Conservation (phyloP, 352 stramenopile species). For the Pythium dissimile region DNA sequence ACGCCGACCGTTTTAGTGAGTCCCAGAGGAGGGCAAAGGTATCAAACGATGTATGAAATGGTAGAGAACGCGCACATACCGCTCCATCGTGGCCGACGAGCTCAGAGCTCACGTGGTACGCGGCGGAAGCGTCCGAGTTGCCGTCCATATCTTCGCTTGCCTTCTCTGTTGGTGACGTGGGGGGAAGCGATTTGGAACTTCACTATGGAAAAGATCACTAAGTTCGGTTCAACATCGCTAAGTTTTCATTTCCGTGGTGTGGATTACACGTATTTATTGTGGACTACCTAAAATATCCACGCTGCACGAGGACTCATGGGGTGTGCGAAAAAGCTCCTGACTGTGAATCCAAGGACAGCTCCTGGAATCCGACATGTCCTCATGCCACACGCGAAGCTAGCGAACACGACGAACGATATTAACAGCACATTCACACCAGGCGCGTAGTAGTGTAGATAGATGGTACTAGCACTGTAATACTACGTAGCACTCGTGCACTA, state of each 20-base stretch:
- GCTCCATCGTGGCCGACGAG: slow-evolving; percentile 73
- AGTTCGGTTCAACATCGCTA: not conserved
- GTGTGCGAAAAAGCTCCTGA: too few species aligned
- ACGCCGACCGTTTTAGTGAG: not conserved
- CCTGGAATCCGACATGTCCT: too few species aligned
- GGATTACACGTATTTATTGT: not conserved
- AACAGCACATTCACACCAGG: too few species aligned
- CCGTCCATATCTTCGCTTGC: not conserved
- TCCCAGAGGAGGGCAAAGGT: not conserved
- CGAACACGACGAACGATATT: too few species aligned
- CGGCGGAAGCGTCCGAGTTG: not conserved
- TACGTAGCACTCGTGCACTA: too few species aligned
- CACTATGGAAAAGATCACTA: slow-evolving; percentile 1
- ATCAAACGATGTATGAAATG: not conserved
- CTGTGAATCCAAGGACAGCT: too few species aligned
- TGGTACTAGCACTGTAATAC: too few species aligned
- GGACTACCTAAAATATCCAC: not conserved
- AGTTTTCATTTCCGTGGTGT: not conserved
- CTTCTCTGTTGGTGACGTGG: not conserved
- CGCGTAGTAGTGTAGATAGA: too few species aligned
- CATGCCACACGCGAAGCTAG: too few species aligned
- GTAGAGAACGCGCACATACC: slow-evolving; percentile 28
- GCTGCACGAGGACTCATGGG: too few species aligned
- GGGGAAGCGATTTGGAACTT: not conserved
- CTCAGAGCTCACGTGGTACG: slow-evolving; percentile 36